These are phyloP conservation scores for Stevia rebaudiana DNA, from an alignment of 140 eudicot species.

Conservation along the genomic window DNA sequence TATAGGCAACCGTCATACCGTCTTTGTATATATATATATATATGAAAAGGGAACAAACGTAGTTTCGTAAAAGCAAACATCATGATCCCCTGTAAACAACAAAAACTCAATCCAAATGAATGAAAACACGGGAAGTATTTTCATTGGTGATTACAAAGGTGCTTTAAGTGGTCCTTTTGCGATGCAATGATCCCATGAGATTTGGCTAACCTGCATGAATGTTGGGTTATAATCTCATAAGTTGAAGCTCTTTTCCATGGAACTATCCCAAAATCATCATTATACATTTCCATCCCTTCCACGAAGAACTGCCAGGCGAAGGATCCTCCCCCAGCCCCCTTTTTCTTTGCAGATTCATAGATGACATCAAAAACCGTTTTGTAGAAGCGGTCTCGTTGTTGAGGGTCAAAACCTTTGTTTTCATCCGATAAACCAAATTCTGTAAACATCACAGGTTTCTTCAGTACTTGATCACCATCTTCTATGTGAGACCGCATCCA, in stretches of 20 bases:
- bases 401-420: conserved; percentile 52
- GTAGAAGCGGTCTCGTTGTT: conserved; percentile 54
- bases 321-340: conserved; percentile 68
- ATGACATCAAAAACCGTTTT: conserved; percentile 51
- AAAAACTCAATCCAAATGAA: too few species aligned
- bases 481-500: conserved; percentile 90
- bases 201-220: conserved; percentile 56
- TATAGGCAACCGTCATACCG: too few species aligned
- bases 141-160: conserved; percentile 35
- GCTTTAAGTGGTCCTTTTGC: conserved; percentile 39
- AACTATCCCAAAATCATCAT: conserved; percentile 70
- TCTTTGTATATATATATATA: too few species aligned
- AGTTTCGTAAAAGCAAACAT: too few species aligned
- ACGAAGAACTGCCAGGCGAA: conserved; percentile 83
- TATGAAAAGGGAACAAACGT: too few species aligned
- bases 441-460: conserved; percentile 69
- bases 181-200: conserved; percentile 34
- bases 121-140: too few species aligned
- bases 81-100: too few species aligned
- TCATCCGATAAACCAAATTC: conserved; percentile 74
- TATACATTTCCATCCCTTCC: conserved; percentile 65
- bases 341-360: conserved; percentile 62
- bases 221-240: conserved; percentile 22
- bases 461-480: conserved; percentile 66
- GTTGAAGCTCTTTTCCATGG: conserved; percentile 56